Base-by-base conservation (phyloP, 345 rosid genomes). In the Linum trigynum region DNA sequence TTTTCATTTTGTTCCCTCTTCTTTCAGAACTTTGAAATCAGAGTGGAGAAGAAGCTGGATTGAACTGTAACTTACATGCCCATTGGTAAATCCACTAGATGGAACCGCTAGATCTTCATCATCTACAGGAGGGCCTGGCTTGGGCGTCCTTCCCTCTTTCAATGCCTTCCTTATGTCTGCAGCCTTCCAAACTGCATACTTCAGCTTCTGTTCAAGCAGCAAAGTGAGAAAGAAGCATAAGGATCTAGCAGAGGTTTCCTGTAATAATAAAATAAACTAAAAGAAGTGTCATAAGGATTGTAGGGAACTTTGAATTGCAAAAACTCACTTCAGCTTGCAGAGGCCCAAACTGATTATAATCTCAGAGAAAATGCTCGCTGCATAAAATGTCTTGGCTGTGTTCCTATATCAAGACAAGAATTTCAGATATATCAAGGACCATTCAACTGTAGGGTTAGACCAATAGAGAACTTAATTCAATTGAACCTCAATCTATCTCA, bases 361-460 rank as follows among this genome's bases (percentile, higher is more conserved):
- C 79, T 94, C 97, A 70, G 90, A 94, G 85, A 94, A 94, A 57
- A 94, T 85, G 84, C 87, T 90, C 3, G 97, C 97, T 5, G 99
- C 99, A 76, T 94, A 94, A 74, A 94, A 94, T 14, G 97, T 94
- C 81, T 94, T 94, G 61, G 99, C 99, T 35, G 97, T 90, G 72
- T 75, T 84, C 87, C 99, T 94, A 95, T 57, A 66, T 73, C 23
- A 77, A 73, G 58, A 36, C 74, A 75, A 67, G 48, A 67, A 5
- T 37, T 60, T 58, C 61, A 48, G 11, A 9, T 9, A 15, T 48
- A 50, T 35, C 61, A 23, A 23, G 32, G 32, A 23, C 32, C 32
- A 64, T 62, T 67, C 51, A 39, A 16, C 61, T 9, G 48, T 56
- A 32, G 16, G n/a, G 62, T 62, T 14, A 43, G 39, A 55, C 15